These are phyloP conservation scores for Porogramme epimiltina DNA, from an alignment of 1,284 basidiomycete species.

Conservation along the genomic window DNA sequence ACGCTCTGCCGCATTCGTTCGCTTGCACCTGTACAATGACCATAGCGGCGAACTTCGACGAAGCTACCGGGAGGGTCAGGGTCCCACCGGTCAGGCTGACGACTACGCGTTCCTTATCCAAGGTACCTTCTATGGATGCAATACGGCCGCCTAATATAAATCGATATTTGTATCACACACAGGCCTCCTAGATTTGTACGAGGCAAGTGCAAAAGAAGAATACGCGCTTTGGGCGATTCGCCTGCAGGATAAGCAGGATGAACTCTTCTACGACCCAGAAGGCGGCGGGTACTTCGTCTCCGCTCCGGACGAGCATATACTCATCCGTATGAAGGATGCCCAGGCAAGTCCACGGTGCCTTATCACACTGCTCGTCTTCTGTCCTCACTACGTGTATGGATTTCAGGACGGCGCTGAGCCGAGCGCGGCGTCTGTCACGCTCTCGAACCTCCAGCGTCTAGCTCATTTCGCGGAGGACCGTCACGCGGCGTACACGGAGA, in stretches of 20 bases:
- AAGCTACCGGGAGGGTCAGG: conserved; percentile 26
- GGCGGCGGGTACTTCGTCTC: conserved; percentile 45
- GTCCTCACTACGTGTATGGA: not conserved
- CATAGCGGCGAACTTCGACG: conserved; percentile 20
- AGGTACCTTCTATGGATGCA: conserved; percentile 4
- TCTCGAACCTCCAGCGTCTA: conserved; percentile 42
- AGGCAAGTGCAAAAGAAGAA: conserved; percentile 38
- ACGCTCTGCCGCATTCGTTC: conserved; percentile 23
- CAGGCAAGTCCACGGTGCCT: conserved; percentile 22
- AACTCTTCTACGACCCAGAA: conserved; percentile 42
- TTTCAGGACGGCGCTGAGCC: conserved; percentile 46
- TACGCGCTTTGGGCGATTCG: conserved; percentile 37
- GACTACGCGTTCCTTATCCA: conserved; percentile 35
- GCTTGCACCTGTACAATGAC: conserved; percentile 19
- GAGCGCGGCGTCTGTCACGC: conserved; percentile 39
- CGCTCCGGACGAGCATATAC: conserved; percentile 39
- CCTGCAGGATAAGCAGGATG: conserved; percentile 43
- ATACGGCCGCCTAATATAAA: not conserved
- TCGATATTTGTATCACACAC: no score
- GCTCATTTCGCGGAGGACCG: conserved; percentile 35
- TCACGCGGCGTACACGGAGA: conserved; percentile 30
- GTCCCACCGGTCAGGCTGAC: conserved; percentile 26
- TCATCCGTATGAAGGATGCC: conserved; percentile 44
- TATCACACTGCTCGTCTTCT: no score
- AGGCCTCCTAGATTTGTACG: conserved; percentile 39